Conservation (phyloP, 2,329 filamentous ascomycete species). For the Xylogone sp. region DNA sequence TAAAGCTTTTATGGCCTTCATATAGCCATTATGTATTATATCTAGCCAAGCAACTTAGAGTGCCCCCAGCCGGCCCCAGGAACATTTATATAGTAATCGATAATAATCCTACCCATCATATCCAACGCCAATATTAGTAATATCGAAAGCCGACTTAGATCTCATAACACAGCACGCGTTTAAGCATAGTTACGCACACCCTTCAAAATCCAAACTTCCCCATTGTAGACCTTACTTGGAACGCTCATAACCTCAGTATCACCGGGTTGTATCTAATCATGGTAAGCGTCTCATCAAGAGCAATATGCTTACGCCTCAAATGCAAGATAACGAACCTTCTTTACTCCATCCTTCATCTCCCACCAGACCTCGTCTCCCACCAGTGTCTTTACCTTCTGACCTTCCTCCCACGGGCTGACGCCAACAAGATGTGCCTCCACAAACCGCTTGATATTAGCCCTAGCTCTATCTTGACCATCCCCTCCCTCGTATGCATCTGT, state of each 20-base stretch:
- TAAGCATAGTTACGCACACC: slow-evolving; percentile 40
- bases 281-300: slow-evolving; percentile 3
- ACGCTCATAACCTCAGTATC: slow-evolving; percentile 73
- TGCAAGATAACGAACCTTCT: slow-evolving; percentile 49
- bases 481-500: slow-evolving; percentile 71
- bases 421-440: slow-evolving; percentile 82
- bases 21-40: neutral
- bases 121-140: neutral
- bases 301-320: neutral
- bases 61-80: neutral
- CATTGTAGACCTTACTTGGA: slow-evolving; percentile 76
- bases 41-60: neutral
- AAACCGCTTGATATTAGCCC: slow-evolving; percentile 72
- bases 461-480: slow-evolving; percentile 71
- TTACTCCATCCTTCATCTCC: slow-evolving; percentile 67
- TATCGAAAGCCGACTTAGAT: too few species aligned
- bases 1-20: too few species aligned
- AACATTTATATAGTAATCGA: neutral
- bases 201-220: slow-evolving; percentile 65
- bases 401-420: slow-evolving; percentile 69
- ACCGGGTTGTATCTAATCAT: slow-evolving; percentile 67
- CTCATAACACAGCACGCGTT: too few species aligned
- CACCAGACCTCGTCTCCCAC: slow-evolving; percentile 75
- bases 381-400: slow-evolving; percentile 61
- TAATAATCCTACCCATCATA: neutral